Conservation (phyloP, 257 asterid species). For the Gynochthodes officinalis region DNA sequence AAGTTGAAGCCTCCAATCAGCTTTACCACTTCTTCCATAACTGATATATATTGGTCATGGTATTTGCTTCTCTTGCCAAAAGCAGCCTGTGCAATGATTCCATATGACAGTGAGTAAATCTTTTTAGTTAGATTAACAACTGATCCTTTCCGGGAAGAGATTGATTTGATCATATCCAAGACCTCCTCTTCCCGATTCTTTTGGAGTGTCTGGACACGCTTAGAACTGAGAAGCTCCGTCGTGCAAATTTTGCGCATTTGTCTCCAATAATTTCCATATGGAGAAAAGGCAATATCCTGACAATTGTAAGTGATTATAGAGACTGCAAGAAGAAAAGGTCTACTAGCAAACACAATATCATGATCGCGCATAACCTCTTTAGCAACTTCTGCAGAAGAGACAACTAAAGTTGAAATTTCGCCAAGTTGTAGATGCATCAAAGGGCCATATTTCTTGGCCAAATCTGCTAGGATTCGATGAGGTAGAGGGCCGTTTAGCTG, state of each 20-base stretch:
- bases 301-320: background rate
- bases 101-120: background rate
- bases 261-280: background rate
- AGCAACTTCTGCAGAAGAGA: background rate
- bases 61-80: constrained; percentile 7
- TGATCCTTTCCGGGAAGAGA: background rate
- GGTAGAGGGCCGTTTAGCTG: constrained; percentile 6
- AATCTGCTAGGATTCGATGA: background rate
- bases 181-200: constrained; percentile 4
- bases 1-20: background rate
- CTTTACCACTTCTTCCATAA: background rate
- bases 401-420: constrained; percentile 6
- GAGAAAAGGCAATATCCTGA: background rate
- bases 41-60: background rate
- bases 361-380: background rate
- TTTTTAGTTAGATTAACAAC: background rate
- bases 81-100: background rate
- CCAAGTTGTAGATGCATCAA: constrained; percentile 11
- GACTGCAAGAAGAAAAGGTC: background rate
- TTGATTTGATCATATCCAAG: background rate
- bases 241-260: background rate
- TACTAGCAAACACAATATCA: background rate
- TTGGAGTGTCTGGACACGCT: background rate
- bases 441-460: constrained; percentile 6
- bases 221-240: background rate